These are phyloP conservation scores for Chloranthus sessilifolius DNA, from an alignment of 164 flowering plant species.

Conservation along the genomic window DNA sequence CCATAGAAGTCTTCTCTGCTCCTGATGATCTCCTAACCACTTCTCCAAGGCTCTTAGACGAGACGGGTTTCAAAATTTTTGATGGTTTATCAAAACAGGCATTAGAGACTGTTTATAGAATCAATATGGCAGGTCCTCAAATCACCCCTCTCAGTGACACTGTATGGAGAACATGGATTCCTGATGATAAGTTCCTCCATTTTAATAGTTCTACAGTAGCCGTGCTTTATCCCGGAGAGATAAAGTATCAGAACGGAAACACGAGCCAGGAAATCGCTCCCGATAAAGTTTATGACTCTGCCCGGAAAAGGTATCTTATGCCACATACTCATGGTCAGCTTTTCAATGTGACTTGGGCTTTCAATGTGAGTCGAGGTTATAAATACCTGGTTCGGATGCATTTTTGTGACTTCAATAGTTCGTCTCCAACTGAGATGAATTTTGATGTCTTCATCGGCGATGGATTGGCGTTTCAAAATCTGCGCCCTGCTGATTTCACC, in stretches of 20 bases:
- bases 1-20: conserved; percentile 41
- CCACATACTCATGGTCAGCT: conserved; percentile 23
- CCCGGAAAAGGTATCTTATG: conserved; percentile 39
- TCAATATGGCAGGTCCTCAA: conserved; percentile 75
- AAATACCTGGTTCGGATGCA: conserved; percentile 55
- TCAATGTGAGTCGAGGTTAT: conserved; percentile 47
- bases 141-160: conserved; percentile 41
- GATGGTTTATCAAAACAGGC: conserved; percentile 37
- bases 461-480: conserved; percentile 38
- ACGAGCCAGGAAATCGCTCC: conserved; percentile 36
- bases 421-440: conserved; percentile 38
- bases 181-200: conserved; percentile 59
- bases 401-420: conserved; percentile 41
- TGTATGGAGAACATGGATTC: conserved; percentile 20
- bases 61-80: too few relatives aligned
- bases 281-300: conserved; percentile 40
- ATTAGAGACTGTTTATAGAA: conserved; percentile 50
- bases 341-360: conserved; percentile 61
- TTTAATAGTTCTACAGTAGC: conserved; percentile 21
- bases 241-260: conserved; percentile 23
- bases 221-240: conserved; percentile 27
- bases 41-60: too few relatives aligned
- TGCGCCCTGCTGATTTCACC: conserved; percentile 49
- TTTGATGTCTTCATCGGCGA: conserved; percentile 51
- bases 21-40: conserved; percentile 59